Conservation (phyloP, 371 early-diverging fungal species). For the Mucor sp. region DNA sequence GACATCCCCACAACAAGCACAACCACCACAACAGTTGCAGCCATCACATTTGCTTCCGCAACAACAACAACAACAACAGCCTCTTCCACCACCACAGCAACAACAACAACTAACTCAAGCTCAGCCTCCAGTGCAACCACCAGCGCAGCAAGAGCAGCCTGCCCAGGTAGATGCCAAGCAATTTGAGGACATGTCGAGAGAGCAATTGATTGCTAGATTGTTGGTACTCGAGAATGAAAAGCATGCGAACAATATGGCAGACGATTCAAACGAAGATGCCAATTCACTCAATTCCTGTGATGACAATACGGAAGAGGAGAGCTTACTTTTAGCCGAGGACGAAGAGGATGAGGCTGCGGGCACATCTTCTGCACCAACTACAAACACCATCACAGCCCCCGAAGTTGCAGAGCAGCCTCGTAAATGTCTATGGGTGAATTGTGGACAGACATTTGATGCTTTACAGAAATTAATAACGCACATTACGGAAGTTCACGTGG, state of each 20-base stretch:
- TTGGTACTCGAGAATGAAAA: constrained; percentile 26
- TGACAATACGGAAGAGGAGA: constrained; percentile 10
- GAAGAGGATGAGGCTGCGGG: constrained; percentile 26
- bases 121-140: not conserved
- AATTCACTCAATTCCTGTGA: not conserved
- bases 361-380: not conserved
- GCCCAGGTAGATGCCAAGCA: not conserved
- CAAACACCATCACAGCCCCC: not conserved
- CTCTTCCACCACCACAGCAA: not conserved
- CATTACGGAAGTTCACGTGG: constrained; percentile 23
- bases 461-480: constrained; percentile 22
- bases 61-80: not conserved
- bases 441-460: constrained; percentile 18
- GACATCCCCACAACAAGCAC: not conserved
- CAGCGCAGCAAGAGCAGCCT: not conserved
- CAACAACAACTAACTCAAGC: not conserved
- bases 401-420: constrained; percentile 1
- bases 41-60: not conserved
- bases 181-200: constrained; percentile 22
- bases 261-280: not conserved
- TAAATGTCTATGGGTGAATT: constrained; percentile 21
- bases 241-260: not conserved
- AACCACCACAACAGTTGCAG: not conserved
- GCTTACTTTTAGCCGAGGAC: constrained; percentile 17
- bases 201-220: constrained; percentile 22